Base-by-base conservation (phyloP, 208 protist genomes). In the Spongospora subterranea region DNA sequence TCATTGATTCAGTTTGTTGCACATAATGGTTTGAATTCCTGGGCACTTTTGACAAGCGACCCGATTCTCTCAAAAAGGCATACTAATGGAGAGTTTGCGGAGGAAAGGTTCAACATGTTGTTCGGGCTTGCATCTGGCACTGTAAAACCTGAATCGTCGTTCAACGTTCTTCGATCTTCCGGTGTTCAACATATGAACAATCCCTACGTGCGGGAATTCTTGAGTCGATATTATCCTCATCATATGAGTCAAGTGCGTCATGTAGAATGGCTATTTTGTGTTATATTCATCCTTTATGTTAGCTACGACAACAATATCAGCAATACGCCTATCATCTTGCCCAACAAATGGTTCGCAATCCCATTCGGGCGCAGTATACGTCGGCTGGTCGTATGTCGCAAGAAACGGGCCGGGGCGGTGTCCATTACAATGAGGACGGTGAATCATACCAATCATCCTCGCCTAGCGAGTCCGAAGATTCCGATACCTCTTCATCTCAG, bases 341-440 rank as follows among this genome's bases (percentile, higher is more conserved):
- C 17, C 71, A 82, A n/a, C 71, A 82, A 43, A 82, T 82, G 71
- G 71, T 82, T 35, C 71, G 71, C 11, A 82, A 82, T 43, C 71
- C 71, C 13, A n/a, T 82, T 45, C 71, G 71, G 17, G 71, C 71
- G 35, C 71, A 82, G 71, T 82, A 82, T n/a, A 43, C n/a, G 35
- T 6, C 71, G 6, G 29, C 20, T 32, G 54, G 54, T 65, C 71
- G 40, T 45, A 6, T 39, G 71, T 60, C 50, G 6, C 50, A 60
- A 60, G 50, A 60, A 6, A 24, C 13, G 13, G 71, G 40, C 17
- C 71, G 71, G 6, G 71, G 71, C 17, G 71, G 71, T n/a, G 71
- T 82, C 13, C 71, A 82, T n/a, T 82, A 82, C 35, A 82, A 82
- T n/a, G 71, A 82, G n/a, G 71, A 82, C 71, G 71, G 71, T 35